Base-by-base conservation (phyloP, 1,284 basidiomycete genomes). In the Vanrija pseudolonga region DNA sequence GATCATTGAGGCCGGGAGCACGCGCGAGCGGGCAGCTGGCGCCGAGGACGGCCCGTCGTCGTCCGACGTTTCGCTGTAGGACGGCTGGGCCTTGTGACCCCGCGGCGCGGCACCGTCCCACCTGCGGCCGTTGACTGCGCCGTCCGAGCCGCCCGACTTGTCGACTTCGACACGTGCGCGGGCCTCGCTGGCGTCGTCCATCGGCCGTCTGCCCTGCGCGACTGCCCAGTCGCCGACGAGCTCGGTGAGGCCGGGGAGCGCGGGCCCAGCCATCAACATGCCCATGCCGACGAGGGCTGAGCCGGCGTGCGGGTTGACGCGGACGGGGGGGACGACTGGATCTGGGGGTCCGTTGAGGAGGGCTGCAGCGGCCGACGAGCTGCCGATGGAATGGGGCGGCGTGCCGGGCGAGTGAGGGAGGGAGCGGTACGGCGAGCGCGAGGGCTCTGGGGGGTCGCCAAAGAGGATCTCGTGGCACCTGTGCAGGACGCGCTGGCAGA, bases 381-480 rank as follows among this genome's bases (percentile, higher is more conserved):
- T 36, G 41, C 49, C 41, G 26, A 39, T 12, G 22, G 37, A 5
- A 41, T 18, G 57, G 36, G 57, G 57, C 20, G 56, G 47, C 12
- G 57, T 56, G 23, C 71, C 68, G 5, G 76, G 69, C 11, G 70
- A 67, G 9, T 70, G 64, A 67, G 56, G 80, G 73, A 52, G 82
- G 77, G 77, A 89, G 50, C 71, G 67, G 60, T 78, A 91, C 5
- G 90, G 87, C 14, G 83, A 81, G 28, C 80, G 72, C 20, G 79
- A 76, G 12, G 85, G 83, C 26, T 84, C 79, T 8, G 90, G 85
- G 23, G 88, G 82, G 74, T 98, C 91, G 56, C 88, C 85, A 73
- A 97, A 99, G 67, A 99, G 94, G 72, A 98, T 93, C 78, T 94
- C 88, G 77, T 98, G 95, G 71, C 94, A 96, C 72, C 85, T 84